Conservation (phyloP, 441 rosid species). For the Jatropha podagrica region DNA sequence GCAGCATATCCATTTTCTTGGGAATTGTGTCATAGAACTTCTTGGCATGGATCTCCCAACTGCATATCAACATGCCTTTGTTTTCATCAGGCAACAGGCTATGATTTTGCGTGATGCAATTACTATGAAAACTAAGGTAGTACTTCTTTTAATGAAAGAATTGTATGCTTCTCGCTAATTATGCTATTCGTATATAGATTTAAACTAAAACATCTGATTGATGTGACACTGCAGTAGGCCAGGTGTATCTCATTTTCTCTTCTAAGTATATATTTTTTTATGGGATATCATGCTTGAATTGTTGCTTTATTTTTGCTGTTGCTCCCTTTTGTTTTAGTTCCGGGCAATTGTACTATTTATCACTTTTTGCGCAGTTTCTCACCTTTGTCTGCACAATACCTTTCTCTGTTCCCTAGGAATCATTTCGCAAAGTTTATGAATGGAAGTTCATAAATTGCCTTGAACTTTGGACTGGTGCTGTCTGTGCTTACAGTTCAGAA, state of each 20-base stretch:
- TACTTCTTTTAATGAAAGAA: not conserved
- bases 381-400: not conserved
- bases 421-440: constrained; percentile 87
- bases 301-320: not conserved
- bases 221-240: not conserved
- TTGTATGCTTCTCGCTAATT: not conserved
- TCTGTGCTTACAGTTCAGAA: constrained; percentile 69
- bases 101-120: constrained; percentile 86
- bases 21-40: constrained; percentile 81
- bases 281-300: not conserved
- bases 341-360: not conserved
- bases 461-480: constrained; percentile 97
- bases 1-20: constrained; percentile 81
- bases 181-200: not conserved
- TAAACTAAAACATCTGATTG: not conserved
- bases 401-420: constrained; percentile 52
- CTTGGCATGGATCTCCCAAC: constrained; percentile 77
- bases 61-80: constrained; percentile 94
- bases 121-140: constrained; percentile 86
- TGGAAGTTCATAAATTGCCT: constrained; percentile 96
- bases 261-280: not conserved
- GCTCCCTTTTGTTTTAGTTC: not conserved
- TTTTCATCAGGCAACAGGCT: constrained; percentile 83
- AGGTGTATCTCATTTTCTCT: not conserved
- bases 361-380: not conserved